A percentile compares a stretch with the other conserved stretches of the same genome.
Evolutionary conservation across 768 basidiomycete species (phyloP).

Genomic region (Mycena metata): DNA sequence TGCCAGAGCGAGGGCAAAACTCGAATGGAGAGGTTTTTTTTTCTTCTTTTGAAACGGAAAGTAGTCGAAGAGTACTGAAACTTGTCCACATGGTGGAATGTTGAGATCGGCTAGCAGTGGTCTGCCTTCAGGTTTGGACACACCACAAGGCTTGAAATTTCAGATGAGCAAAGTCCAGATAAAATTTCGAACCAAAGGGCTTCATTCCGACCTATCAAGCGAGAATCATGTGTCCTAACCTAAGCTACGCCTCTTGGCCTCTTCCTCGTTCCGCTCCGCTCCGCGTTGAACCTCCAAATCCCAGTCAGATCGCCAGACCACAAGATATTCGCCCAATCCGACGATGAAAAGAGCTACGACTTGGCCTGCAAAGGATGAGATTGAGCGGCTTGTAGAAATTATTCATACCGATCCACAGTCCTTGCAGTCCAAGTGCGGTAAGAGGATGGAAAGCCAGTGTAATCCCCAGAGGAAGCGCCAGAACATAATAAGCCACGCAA

Average conservation of each 20-base stretch:
- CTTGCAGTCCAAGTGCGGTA: constrained; percentile 65
- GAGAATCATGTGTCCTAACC: too few relatives aligned
- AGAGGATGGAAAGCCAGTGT: constrained; percentile 73
- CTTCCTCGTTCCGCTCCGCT: constrained; percentile 61
- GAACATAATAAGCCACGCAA: constrained; percentile 79
- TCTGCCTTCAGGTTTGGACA: too few relatives aligned
- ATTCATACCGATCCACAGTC: constrained; percentile 83
- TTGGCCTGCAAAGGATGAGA: constrained; percentile 62
- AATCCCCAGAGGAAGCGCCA: constrained; percentile 85
- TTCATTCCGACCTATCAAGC: too few relatives aligned
- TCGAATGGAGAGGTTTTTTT: too few relatives aligned
- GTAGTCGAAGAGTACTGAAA: too few relatives aligned
- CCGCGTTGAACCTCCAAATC: constrained; percentile 69
- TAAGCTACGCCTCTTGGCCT: constrained; percentile 55
- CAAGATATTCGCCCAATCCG: constrained; percentile 75
- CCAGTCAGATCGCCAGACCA: constrained; percentile 77
- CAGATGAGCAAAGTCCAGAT: too few relatives aligned
- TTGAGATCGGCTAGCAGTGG: too few relatives aligned
- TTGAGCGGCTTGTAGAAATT: constrained; percentile 39
- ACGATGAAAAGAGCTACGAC: constrained; percentile 80
- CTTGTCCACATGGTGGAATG: too few relatives aligned
- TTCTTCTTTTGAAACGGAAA: too few relatives aligned
- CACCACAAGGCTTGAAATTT: too few relatives aligned
- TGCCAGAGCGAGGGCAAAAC: too few relatives aligned
- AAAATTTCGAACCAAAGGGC: too few relatives aligned